Conservation (phyloP, 164 flowering plant genomes). For the Macadamia tetraphylla region DNA sequence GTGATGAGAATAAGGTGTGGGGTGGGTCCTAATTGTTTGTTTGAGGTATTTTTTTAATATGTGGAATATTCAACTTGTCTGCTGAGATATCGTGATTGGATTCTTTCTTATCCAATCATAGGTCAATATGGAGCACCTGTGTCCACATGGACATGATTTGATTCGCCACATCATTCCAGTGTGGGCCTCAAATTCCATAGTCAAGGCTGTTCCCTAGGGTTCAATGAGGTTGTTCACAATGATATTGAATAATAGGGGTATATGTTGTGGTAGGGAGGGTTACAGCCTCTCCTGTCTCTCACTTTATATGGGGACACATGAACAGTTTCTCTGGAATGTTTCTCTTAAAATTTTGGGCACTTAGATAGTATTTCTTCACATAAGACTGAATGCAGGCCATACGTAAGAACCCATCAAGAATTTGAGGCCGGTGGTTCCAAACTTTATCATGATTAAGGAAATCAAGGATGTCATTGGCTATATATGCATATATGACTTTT, state of each 20-base stretch:
- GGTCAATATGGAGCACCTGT: constrained; percentile 18
- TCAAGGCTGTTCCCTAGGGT: constrained; percentile 25
- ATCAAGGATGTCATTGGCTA: background rate
- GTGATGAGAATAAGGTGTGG: constrained; percentile 19
- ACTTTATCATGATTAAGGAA: background rate
- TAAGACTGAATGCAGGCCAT: too few species aligned
- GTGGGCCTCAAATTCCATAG: constrained; percentile 17
- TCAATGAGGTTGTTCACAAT: constrained; percentile 13
- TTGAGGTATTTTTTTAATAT: constrained; percentile 18
- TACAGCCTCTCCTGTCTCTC: constrained; percentile 28
- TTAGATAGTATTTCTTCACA: too few species aligned
- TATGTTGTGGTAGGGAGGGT: constrained; percentile 24
- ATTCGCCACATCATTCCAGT: constrained; percentile 10
- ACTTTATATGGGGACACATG: constrained; percentile 18
- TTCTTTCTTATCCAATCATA: constrained; percentile 45
- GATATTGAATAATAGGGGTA: constrained; percentile 12
- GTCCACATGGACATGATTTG: constrained; percentile 11
- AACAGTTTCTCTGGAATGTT: background rate
- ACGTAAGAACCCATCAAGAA: too few species aligned
- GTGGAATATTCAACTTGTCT: constrained; percentile 58
- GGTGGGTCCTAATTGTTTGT: constrained; percentile 18
- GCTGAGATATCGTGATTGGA: constrained; percentile 21
- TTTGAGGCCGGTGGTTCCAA: too few species aligned
- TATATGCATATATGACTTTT: constrained; percentile 5
- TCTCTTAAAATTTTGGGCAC: background rate